These are phyloP conservation scores for Nitzschia inconspicua DNA, from an alignment of 108 stramenopile species.

Conservation along the genomic window DNA sequence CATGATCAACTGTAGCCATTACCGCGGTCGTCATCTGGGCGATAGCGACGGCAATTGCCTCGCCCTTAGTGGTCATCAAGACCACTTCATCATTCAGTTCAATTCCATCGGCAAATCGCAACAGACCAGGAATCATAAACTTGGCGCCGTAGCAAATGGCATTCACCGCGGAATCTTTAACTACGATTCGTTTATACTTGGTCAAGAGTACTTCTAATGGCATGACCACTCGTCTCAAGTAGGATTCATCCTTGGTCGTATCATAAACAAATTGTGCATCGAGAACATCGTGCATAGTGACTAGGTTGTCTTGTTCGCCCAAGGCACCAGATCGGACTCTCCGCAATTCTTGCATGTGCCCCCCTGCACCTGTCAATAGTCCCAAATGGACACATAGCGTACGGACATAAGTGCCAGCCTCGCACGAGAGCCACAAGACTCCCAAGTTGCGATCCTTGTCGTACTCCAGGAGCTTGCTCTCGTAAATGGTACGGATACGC, in stretches of 20 bases:
- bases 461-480: slow-evolving; percentile 94
- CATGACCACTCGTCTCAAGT: slow-evolving; percentile 96
- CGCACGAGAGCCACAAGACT: slow-evolving; percentile 93
- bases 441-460: slow-evolving; percentile 95
- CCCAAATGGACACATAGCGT: slow-evolving; percentile 99
- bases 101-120: slow-evolving; percentile 98
- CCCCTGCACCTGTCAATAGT: slow-evolving; percentile 93
- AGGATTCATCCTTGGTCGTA: slow-evolving; percentile 97
- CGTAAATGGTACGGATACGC: slow-evolving; percentile 98
- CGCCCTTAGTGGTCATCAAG: slow-evolving; percentile 99
- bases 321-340: slow-evolving; percentile 94
- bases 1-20: slow-evolving; percentile 99
- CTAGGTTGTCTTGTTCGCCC: slow-evolving; percentile 88
- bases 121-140: slow-evolving; percentile 98
- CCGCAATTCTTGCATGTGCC: slow-evolving; percentile 99
- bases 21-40: slow-evolving; percentile 99
- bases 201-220: slow-evolving; percentile 96
- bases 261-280: slow-evolving; percentile 99
- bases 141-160: slow-evolving; percentile 99
- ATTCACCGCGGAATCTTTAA: slow-evolving; percentile 99
- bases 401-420: slow-evolving; percentile 99
- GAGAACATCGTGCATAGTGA: slow-evolving; percentile 99
- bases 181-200: slow-evolving; percentile 97
- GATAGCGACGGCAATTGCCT: slow-evolving; percentile 98
- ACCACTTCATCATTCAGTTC: slow-evolving; percentile 98